A percentile compares a stretch with the other conserved stretches of the same genome.
Evolutionary conservation across 1,139 yeast genomes (phyloP).

Genomic region (Hyphopichia pseudoburtonii): DNA sequence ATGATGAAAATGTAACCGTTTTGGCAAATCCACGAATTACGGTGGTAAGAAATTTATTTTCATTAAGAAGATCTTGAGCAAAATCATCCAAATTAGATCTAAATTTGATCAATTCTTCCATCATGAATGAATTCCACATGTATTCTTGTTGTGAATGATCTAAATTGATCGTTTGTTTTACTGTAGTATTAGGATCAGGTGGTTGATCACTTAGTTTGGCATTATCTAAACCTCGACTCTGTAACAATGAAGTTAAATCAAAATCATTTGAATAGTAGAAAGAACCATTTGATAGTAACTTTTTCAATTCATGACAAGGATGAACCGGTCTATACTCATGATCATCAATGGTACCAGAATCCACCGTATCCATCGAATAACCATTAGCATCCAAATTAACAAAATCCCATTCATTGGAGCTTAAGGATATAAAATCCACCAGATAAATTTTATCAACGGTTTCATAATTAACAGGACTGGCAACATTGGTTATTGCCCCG

Average conservation of each 20-base stretch:
- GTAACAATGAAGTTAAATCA: slow-evolving; percentile 83
- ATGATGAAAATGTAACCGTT: slow-evolving; percentile 57
- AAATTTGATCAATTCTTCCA: slow-evolving; percentile 76
- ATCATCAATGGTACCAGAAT: slow-evolving; percentile 16
- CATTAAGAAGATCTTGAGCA: slow-evolving; percentile 61
- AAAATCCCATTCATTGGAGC: slow-evolving; percentile 77
- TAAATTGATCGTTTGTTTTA: slow-evolving; percentile 17
- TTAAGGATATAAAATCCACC: slow-evolving; percentile 82
- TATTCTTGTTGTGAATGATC: slow-evolving; percentile 75
- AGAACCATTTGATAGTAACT: slow-evolving; percentile 80
- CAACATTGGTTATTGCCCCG: slow-evolving; percentile 69
- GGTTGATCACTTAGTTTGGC: slow-evolving; percentile 9
- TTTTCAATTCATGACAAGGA: slow-evolving; percentile 80
- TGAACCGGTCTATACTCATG: slow-evolving; percentile 51
- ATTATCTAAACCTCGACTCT: slow-evolving; percentile 59
- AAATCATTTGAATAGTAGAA: slow-evolving; percentile 91
- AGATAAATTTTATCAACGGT: slow-evolving; percentile 76
- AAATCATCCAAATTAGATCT: slow-evolving; percentile 65
- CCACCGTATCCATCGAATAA: slow-evolving; percentile 37
- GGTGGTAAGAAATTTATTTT: slow-evolving; percentile 79
- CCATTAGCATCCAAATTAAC: slow-evolving; percentile 65
- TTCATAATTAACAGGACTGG: slow-evolving; percentile 78
- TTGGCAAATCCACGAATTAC: slow-evolving; percentile 95
- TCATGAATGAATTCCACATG: slow-evolving; percentile 96
- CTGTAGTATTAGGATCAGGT: slow-evolving; percentile 19